Evolutionary conservation across 208 protist genomes (phyloP).

Genomic region (Trichomonas vaginalis): DNA sequence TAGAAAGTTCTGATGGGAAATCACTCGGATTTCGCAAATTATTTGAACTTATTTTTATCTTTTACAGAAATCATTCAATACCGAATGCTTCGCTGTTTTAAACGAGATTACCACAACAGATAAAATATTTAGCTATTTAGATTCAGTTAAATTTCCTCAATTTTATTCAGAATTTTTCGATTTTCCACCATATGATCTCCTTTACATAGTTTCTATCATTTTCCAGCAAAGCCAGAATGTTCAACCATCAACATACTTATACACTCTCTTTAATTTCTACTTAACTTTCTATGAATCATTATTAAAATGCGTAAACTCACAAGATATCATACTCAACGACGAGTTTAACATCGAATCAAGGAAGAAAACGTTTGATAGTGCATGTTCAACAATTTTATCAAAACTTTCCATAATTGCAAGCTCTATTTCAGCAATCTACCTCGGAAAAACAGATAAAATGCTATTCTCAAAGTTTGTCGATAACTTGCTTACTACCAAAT

Average conservation of each 20-base stretch:
- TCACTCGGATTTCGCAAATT: neutral
- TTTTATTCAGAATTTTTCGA: neutral
- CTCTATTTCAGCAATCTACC: neutral
- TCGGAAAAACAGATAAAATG: neutral
- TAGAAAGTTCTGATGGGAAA: neutral
- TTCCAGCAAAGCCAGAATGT: neutral
- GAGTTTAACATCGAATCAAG: neutral
- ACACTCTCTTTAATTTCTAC: neutral
- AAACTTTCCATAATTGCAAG: neutral
- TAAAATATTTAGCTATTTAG: neutral
- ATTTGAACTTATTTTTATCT: neutral
- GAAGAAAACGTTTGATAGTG: neutral
- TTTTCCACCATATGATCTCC: neutral
- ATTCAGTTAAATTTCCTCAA: neutral
- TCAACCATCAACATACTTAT: neutral
- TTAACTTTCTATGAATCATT: neutral
- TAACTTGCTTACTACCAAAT: neutral
- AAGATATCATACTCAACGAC: neutral
- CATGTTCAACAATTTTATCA: neutral
- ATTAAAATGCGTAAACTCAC: neutral
- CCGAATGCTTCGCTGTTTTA: neutral
- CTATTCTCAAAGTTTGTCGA: neutral
- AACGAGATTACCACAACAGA: neutral
- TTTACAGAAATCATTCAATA: neutral
- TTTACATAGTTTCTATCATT: neutral